Conservation (phyloP, 331 rosid genomes). For the Malus hybrid region DNA sequence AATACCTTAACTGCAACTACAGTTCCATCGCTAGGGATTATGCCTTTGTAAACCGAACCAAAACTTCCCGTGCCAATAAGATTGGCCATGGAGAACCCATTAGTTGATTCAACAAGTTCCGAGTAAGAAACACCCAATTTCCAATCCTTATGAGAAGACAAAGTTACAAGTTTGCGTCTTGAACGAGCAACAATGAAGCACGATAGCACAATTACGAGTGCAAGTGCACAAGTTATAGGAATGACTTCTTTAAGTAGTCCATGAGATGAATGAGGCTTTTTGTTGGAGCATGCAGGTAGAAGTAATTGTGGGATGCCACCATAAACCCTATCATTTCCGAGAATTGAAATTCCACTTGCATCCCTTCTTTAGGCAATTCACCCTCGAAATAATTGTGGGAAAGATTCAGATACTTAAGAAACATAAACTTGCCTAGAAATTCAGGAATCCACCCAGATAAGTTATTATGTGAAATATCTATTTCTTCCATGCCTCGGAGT, state of each 20-base stretch:
- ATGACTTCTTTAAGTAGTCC: not conserved
- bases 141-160: not conserved
- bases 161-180: not conserved
- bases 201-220: not conserved
- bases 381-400: not conserved
- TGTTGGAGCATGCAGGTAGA: not conserved
- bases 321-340: not conserved
- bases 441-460: not conserved
- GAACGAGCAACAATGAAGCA: not conserved
- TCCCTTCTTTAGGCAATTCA: not conserved
- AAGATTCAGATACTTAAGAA: not conserved
- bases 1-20: conserved; percentile 23
- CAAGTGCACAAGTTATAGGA: not conserved
- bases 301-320: not conserved
- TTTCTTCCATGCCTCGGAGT: conserved; percentile 28
- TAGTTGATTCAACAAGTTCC: not conserved
- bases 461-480: not conserved
- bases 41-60: no score
- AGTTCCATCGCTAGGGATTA: no score
- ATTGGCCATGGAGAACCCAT: not conserved
- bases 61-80: not conserved
- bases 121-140: not conserved
- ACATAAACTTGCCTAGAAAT: fast-evolving
- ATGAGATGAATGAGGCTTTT: not conserved
- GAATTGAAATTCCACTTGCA: not conserved